Conservation (phyloP, 2,329 filamentous ascomycete species). For the Aspergillus sp. region DNA sequence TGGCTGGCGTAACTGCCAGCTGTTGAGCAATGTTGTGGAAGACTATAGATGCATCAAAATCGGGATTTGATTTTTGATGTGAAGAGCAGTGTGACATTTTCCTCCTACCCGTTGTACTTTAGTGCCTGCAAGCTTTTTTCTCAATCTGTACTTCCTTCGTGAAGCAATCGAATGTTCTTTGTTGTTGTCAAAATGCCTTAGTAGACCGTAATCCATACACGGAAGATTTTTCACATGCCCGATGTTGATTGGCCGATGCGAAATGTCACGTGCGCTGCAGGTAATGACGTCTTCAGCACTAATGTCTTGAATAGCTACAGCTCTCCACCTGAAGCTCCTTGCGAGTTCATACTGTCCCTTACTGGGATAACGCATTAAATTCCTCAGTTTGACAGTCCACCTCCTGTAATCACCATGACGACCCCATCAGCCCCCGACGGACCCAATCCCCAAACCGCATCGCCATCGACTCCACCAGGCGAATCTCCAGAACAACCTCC, state of each 20-base stretch:
- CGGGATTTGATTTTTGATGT: slow-evolving; percentile 25
- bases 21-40: slow-evolving; percentile 26
- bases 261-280: too few relatives aligned
- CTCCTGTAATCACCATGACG: too few relatives aligned
- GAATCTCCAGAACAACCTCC: slow-evolving; percentile 5
- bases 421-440: too few relatives aligned
- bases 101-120: slow-evolving; percentile 46
- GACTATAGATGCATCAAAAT: slow-evolving; percentile 37
- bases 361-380: too few relatives aligned
- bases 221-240: not conserved
- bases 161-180: slow-evolving; percentile 6
- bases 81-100: slow-evolving; percentile 39
- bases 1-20: slow-evolving; percentile 22
- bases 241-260: not conserved
- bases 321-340: too few relatives aligned
- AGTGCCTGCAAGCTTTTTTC: slow-evolving; percentile 42
- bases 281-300: too few relatives aligned
- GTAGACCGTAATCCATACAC: not conserved
- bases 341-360: too few relatives aligned
- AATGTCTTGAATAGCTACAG: too few relatives aligned
- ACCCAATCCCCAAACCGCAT: too few relatives aligned
- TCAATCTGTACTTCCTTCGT: slow-evolving; percentile 20
- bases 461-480: too few relatives aligned
- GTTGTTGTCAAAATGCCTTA: not conserved
- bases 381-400: too few relatives aligned